These are phyloP conservation scores for Plasmodium blacklocki DNA, from an alignment of 169 alveolate genomes.

Conservation along the genomic window DNA sequence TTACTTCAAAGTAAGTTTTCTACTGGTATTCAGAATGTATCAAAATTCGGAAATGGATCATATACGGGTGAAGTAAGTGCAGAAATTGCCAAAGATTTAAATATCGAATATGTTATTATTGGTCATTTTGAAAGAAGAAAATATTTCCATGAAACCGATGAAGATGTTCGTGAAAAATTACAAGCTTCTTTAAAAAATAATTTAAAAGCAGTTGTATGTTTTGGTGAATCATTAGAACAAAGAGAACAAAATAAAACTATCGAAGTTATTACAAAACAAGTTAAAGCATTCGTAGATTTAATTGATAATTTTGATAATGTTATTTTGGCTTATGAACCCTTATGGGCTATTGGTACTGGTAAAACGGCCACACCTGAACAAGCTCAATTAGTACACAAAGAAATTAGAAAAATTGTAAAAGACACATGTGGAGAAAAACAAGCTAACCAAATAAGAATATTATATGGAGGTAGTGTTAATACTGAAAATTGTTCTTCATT, in stretches of 20 bases:
- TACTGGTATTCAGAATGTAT: constrained; percentile 94
- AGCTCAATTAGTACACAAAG: constrained; percentile 97
- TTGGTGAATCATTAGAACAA: constrained; percentile 97
- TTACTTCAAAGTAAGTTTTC: constrained; percentile 82
- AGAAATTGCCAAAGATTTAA: constrained; percentile 93
- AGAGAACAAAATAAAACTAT: constrained; percentile 95
- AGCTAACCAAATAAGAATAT: constrained; percentile 93
- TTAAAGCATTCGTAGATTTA: constrained; percentile 86
- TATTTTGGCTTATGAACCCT: constrained; percentile 99
- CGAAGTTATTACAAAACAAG: constrained; percentile 94
- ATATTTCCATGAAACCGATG: constrained; percentile 95
- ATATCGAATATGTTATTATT: constrained; percentile 94
- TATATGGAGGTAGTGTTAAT: constrained; percentile 99
- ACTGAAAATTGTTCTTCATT: constrained; percentile 95
- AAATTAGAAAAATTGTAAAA: constrained; percentile 55
- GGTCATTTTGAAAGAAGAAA: constrained; percentile 99
- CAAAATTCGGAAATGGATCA: constrained; percentile 96
- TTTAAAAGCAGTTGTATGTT: constrained; percentile 94
- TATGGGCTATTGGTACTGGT: constrained; percentile 99
- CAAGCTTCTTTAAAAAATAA: constrained; percentile 88
- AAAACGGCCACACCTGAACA: constrained; percentile 96
- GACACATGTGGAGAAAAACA: constrained; percentile 86
- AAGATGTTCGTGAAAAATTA: constrained; percentile 95
- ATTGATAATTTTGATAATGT: constrained; percentile 92
- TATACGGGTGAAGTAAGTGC: constrained; percentile 98